Evolutionary conservation across 768 basidiomycete species (phyloP).

Genomic region (Ramaria sp.): DNA sequence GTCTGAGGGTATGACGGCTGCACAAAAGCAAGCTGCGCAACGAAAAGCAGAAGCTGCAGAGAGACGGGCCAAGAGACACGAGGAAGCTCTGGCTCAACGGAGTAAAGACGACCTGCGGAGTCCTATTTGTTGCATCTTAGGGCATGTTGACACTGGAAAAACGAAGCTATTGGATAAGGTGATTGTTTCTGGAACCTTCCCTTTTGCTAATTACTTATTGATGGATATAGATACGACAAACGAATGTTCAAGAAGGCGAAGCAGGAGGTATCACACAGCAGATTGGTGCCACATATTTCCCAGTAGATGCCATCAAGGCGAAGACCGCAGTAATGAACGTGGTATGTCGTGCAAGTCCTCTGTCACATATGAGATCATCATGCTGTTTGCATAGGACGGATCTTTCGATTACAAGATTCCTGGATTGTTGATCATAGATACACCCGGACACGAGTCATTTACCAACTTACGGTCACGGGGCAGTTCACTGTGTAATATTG

Average conservation of each 20-base stretch:
- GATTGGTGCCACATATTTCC: constrained; percentile 99
- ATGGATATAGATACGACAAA: constrained; percentile 82
- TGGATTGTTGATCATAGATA: constrained; percentile 92
- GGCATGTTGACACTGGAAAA: constrained; percentile 99
- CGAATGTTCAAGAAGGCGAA: constrained; percentile 98
- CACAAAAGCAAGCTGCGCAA: constrained; percentile 57
- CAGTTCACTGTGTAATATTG: constrained; percentile 96
- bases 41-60: constrained; percentile 79
- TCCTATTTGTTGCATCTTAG: constrained; percentile 97
- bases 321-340: constrained; percentile 94
- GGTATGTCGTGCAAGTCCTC: constrained; percentile 26
- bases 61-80: constrained; percentile 66
- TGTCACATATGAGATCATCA: not conserved
- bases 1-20: constrained; percentile 48
- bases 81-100: constrained; percentile 76
- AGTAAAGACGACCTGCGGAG: constrained; percentile 86
- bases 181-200: constrained; percentile 13
- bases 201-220: not conserved
- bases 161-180: constrained; percentile 97
- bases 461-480: constrained; percentile 93
- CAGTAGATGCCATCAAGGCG: constrained; percentile 82
- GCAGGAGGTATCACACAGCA: constrained; percentile 99
- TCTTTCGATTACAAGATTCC: constrained; percentile 92
- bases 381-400: constrained; percentile 42
- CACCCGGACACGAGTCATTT: constrained; percentile 99